Evolutionary conservation across 1,139 yeast genomes (phyloP).

Genomic region (Debaryomyces udenii): DNA sequence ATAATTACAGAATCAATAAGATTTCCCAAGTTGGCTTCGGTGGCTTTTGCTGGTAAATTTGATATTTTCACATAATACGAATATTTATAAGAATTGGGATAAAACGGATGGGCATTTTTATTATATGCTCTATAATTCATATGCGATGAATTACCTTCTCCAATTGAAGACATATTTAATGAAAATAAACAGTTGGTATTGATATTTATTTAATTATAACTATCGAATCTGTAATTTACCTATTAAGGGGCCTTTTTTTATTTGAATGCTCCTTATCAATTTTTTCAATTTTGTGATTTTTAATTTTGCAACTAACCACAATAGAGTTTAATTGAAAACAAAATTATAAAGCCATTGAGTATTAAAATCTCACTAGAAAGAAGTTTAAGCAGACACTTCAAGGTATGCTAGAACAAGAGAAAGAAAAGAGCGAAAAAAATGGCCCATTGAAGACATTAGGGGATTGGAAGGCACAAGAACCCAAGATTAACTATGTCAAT

Average conservation of each 20-base stretch:
- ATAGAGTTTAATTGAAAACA: not conserved
- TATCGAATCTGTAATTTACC: not conserved
- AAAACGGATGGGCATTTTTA: constrained; percentile 31
- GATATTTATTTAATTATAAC: not conserved
- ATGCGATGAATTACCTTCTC: constrained; percentile 1
- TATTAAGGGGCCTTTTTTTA: constrained; percentile 5
- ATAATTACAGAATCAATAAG: constrained; percentile 20
- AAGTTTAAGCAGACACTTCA: too few relatives aligned
- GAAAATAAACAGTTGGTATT: not conserved
- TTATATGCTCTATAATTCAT: constrained; percentile 17
- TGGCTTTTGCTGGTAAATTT: constrained; percentile 18
- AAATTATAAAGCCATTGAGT: too few relatives aligned
- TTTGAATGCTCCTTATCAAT: constrained; percentile 5
- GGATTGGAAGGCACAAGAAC: not conserved
- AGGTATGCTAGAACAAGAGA: constrained; percentile 3
- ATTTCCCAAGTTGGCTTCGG: constrained; percentile 15
- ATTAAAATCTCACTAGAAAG: too few relatives aligned
- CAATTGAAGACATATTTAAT: constrained; percentile 7
- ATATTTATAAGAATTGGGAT: constrained; percentile 19
- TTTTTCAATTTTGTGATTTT: constrained; percentile 8
- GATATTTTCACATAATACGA: constrained; percentile 11
- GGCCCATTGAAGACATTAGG: not conserved
- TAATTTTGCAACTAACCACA: constrained; percentile 9
- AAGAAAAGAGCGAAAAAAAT: constrained; percentile 2
- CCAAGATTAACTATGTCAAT: constrained; percentile 5